Percentiles rank a stretch among this genome's conserved stretches.
Evolutionary conservation across 768 basidiomycete species (phyloP).

Genomic region (Suillus hirtellus): DNA sequence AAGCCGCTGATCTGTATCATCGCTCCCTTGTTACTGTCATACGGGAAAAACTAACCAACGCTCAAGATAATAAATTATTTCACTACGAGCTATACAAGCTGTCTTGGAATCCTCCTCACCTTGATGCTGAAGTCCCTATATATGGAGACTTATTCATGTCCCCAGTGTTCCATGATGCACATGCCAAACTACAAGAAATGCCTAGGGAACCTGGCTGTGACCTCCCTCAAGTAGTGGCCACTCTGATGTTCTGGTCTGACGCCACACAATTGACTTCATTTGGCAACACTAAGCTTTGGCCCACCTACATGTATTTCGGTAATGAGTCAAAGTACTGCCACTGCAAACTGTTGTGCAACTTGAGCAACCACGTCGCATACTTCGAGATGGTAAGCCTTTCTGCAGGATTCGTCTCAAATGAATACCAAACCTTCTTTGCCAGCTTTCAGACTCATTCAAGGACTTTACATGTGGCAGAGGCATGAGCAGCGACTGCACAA

Average conservation of each 20-base stretch:
- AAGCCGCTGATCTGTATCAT: background rate
- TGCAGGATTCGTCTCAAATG: no score
- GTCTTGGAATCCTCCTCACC: slow-evolving; percentile 15
- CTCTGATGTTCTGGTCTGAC: slow-evolving; percentile 35
- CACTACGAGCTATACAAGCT: slow-evolving; percentile 20
- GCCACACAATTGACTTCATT: slow-evolving; percentile 32
- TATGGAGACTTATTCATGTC: slow-evolving; percentile 22
- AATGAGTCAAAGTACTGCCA: slow-evolving; percentile 28
- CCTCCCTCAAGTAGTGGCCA: slow-evolving; percentile 21
- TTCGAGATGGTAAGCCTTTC: slow-evolving; percentile 5
- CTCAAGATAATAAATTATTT: slow-evolving; percentile 9
- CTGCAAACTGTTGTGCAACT: slow-evolving; percentile 15
- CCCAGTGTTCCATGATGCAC: slow-evolving; percentile 14
- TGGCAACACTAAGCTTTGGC: slow-evolving; percentile 30
- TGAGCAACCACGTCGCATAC: slow-evolving; percentile 18
- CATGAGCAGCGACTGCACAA: slow-evolving; percentile 5
- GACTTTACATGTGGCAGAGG: slow-evolving; percentile 4
- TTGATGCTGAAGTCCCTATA: background rate
- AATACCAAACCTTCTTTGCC: no score
- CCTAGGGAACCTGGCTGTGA: slow-evolving; percentile 17
- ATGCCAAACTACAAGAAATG: background rate
- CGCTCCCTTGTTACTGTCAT: slow-evolving; percentile 19
- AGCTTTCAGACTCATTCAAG: slow-evolving; percentile 1
- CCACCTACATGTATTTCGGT: slow-evolving; percentile 25
- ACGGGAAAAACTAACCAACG: slow-evolving; percentile 19